Evolutionary conservation across 495 filamentous ascomycete species (phyloP).

Genomic region (Neurospora sp.): DNA sequence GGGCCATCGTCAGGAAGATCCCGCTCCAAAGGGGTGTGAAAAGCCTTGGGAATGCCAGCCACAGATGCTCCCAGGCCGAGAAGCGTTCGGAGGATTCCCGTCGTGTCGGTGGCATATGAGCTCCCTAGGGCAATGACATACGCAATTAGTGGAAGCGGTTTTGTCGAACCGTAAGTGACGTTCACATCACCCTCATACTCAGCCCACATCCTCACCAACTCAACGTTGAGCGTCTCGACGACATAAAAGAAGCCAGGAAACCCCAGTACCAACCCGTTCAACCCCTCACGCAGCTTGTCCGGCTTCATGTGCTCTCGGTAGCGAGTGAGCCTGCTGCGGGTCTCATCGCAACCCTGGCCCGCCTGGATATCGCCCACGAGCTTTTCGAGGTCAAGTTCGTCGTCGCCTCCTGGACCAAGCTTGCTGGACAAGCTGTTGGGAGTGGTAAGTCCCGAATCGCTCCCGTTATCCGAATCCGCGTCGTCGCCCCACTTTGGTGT

Average conservation of each 20-base stretch:
- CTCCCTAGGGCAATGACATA: conserved; percentile 30
- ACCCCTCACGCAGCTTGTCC: conserved; percentile 13
- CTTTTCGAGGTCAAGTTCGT: conserved; percentile 10
- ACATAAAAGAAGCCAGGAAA: conserved; percentile 36
- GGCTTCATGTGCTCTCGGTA: conserved; percentile 9
- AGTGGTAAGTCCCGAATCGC: background rate
- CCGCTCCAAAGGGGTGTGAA: conserved; percentile 19
- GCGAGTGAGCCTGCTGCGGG: conserved; percentile 16
- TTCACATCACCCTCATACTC: conserved; percentile 27
- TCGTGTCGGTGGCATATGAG: conserved; percentile 22
- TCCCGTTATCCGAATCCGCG: background rate
- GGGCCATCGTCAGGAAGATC: conserved; percentile 14
- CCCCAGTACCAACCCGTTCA: conserved; percentile 23
- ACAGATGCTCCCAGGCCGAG: conserved; percentile 31
- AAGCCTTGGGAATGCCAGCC: conserved; percentile 21
- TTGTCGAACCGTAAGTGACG: conserved; percentile 12
- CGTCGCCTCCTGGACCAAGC: background rate
- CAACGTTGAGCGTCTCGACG: conserved; percentile 29
- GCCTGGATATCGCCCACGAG: conserved; percentile 21
- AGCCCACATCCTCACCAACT: conserved; percentile 25
- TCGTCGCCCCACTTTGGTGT: background rate
- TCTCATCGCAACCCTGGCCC: conserved; percentile 4
- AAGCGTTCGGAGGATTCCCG: conserved; percentile 22
- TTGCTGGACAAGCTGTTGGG: background rate
- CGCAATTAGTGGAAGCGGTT: conserved; percentile 30